Percentiles rank a stretch among this genome's conserved stretches.
Conservation (phyloP, 768 basidiomycete genomes). For the Candolleomyces eurysporus region DNA sequence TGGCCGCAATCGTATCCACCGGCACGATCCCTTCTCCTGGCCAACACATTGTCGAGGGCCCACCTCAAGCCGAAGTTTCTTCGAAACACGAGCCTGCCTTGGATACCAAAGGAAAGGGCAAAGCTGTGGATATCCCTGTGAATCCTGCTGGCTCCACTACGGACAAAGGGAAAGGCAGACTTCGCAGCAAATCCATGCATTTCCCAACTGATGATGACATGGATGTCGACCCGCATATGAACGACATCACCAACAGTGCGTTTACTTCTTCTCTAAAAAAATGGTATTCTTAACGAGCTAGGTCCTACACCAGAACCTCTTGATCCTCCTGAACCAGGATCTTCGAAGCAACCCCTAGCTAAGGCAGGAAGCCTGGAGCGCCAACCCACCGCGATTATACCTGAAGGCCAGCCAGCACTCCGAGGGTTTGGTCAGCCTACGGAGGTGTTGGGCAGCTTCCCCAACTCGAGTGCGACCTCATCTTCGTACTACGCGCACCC, state of each 20-base stretch:
- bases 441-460: slow-evolving; percentile 21
- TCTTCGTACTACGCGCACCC: slow-evolving; percentile 1
- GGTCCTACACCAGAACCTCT: slow-evolving; percentile 6
- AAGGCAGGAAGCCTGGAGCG: slow-evolving; percentile 15
- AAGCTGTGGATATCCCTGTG: slow-evolving; percentile 16
- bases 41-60: slow-evolving; percentile 29
- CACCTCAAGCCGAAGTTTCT: not conserved
- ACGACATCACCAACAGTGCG: slow-evolving; percentile 49
- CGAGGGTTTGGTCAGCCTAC: slow-evolving; percentile 33
- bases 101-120: slow-evolving; percentile 29
- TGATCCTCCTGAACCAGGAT: not conserved
- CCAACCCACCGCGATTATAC: slow-evolving; percentile 16
- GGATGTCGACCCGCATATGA: slow-evolving; percentile 28
- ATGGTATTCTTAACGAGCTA: not conserved
- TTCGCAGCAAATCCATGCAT: slow-evolving; percentile 9
- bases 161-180: not conserved
- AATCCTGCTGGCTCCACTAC: not conserved
- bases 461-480: not conserved
- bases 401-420: slow-evolving; percentile 12
- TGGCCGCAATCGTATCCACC: slow-evolving; percentile 52
- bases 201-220: slow-evolving; percentile 10
- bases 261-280: not conserved
- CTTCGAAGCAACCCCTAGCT: slow-evolving; percentile 1
- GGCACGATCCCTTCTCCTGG: slow-evolving; percentile 44
- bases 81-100: slow-evolving; percentile 11